Base-by-base conservation (phyloP, 176 grass and related monocot species). In the Avena sativa region DNA sequence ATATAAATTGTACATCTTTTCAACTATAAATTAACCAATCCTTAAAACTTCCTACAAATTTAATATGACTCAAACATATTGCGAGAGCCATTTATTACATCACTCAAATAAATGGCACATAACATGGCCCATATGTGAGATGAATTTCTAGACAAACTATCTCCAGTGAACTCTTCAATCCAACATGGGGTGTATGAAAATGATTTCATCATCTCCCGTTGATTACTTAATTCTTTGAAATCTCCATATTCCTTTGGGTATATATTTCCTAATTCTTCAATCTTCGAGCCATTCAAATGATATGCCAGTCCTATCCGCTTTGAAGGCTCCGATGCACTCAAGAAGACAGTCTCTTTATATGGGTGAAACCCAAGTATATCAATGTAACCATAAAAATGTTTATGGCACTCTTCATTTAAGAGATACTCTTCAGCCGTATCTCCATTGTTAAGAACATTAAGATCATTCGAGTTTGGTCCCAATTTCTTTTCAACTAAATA, bases 131-230 rank as follows among this genome's bases (percentile, higher is more conserved):
- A 5, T 17, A 19, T 17, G 15, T 56, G 8, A 36, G 30, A 12
- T 78, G 10, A 78, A 34, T 9, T 57, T 78, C 28, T 19, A 56
- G 5, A 20, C 9, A 36, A 78, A 20, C 53, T 78, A 15, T 78
- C 10, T 20, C 4, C 0, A 34, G 26, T 28, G 17, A 78, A 57
- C 69, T 71, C 69, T 78, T 78, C 51, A 34, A 78, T 78, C 74
- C 50, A 78, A 32, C 74, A 57, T 12, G 73, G 73, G 48, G 73
- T 76, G 49, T 76, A 76, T 30, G 51, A 15, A 78, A 57, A 78
- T 57, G 15, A 78, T 34, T 20, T 3, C 0, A 56, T 56, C 9
- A 0, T 32, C 13, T 20, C 17, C 4, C 1, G 52, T 21, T 58
- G 16, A 11, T 78, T 58, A n/a, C 3, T 4, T 51, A 78, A 43